Base-by-base conservation (phyloP, 2,329 filamentous ascomycete genomes). In the Zasmidium citrigriseum region DNA sequence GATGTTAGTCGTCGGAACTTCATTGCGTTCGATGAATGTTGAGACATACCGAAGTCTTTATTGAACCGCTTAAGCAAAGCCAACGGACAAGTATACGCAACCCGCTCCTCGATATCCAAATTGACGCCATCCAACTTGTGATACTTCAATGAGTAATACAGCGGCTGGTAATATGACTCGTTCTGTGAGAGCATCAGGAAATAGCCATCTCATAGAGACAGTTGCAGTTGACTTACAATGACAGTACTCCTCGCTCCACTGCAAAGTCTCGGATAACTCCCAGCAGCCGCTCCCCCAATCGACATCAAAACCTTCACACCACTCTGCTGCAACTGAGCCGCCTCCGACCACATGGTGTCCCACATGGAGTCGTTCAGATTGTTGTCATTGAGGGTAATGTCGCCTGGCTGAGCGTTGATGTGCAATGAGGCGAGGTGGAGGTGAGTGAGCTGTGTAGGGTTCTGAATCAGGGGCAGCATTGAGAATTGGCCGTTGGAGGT, bases 281-380 rank as follows among this genome's bases (percentile, higher is more conserved):
- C 68, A 41, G 55, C 41, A 1, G 68, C 68, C 5, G 68, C 66
- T 25, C 68, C 68, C 11, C 67, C 68, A 10, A 70, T 57, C 65
- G 68, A 68, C 59, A 69, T 65, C 55, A 70, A 60, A 12, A 71
- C 66, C 60, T 70, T 70, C 18, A 70, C 60, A 24, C 69, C 69
- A 7, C 41, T 57, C 5, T 25, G 25, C 52, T 72, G 69, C 7
- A 72, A 52, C 41, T 63, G 52, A 12, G 56, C 55, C 4, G 61
- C 66, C 21, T 71, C 66, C 5, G 45, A 44, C 69, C 69, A 72
- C 41, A 70, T 54, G 11, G 52, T 59, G 38, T 65, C 63, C 34
- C 52, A 70, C 25, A 61, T 57, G 2, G 67, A 58, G 44, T 55
- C 54, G 49, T 67, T 65, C 4, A 67, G 67, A 27, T 55, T 60